Evolutionary conservation across 148 eudicot genomes (phyloP).

Genomic region (Diospyros kaki): DNA sequence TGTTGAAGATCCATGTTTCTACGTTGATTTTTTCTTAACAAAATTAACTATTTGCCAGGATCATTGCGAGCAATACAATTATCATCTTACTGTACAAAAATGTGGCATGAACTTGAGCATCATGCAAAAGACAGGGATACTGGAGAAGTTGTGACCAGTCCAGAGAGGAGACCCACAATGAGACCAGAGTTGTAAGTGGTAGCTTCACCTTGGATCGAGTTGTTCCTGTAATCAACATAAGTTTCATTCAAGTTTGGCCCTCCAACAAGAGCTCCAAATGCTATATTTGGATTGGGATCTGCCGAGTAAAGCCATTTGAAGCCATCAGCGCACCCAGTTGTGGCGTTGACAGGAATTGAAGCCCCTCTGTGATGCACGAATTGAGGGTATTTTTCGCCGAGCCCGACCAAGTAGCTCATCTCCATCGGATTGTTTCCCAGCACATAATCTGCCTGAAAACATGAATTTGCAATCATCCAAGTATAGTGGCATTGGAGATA

Average conservation of each 20-base stretch:
- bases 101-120: neutral
- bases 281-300: constrained; percentile 65
- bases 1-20: too few relatives aligned
- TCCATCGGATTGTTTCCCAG: constrained; percentile 67
- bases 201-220: constrained; percentile 67
- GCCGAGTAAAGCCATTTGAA: constrained; percentile 56
- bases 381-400: constrained; percentile 56
- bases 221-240: constrained; percentile 53
- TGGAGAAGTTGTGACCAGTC: constrained; percentile 55
- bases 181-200: constrained; percentile 69
- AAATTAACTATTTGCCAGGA: too few relatives aligned
- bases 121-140: constrained; percentile 38
- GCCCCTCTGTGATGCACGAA: constrained; percentile 79
- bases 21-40: too few relatives aligned
- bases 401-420: constrained; percentile 70
- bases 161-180: constrained; percentile 64
- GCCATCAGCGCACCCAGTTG: constrained; percentile 55
- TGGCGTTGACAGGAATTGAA: constrained; percentile 59
- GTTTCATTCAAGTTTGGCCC: constrained; percentile 76
- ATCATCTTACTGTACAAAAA: too few relatives aligned
- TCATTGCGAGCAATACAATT: too few relatives aligned
- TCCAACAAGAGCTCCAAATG: constrained; percentile 71
- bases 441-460: constrained; percentile 59
- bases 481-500: neutral
- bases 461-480: neutral